Conservation (phyloP, 805 yeast species). For the Zygosaccharomyces gambellarensis region DNA sequence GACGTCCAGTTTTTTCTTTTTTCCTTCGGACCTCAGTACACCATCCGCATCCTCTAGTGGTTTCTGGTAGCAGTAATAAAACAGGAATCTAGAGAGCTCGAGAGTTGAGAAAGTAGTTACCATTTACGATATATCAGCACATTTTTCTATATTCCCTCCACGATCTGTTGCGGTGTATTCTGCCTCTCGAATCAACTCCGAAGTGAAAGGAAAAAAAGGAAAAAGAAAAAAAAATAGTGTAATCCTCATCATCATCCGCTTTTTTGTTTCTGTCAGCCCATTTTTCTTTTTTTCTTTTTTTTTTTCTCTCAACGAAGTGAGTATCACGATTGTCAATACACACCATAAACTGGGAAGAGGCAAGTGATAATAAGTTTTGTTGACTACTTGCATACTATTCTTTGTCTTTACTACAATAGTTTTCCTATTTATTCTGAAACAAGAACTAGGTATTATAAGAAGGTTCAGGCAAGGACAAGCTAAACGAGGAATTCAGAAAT, state of each 20-base stretch:
- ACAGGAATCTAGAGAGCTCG: neutral
- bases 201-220: neutral
- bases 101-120: neutral
- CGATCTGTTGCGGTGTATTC: neutral
- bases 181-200: neutral
- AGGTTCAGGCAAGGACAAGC: neutral
- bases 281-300: constrained; percentile 1
- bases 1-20: neutral
- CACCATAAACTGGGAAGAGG: neutral
- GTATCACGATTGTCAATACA: neutral
- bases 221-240: neutral
- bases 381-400: neutral
- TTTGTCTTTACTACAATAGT: neutral
- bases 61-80: neutral
- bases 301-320: neutral
- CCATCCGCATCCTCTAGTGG: neutral
- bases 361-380: neutral
- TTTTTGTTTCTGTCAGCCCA: constrained; percentile 6
- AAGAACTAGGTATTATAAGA: neutral
- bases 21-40: neutral
- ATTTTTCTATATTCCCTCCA: neutral
- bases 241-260: neutral
- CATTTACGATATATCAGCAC: neutral
- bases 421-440: neutral
- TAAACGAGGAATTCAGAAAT: neutral